Conservation (phyloP, 352 stramenopile species). For the Phytophthora sansomeana region DNA sequence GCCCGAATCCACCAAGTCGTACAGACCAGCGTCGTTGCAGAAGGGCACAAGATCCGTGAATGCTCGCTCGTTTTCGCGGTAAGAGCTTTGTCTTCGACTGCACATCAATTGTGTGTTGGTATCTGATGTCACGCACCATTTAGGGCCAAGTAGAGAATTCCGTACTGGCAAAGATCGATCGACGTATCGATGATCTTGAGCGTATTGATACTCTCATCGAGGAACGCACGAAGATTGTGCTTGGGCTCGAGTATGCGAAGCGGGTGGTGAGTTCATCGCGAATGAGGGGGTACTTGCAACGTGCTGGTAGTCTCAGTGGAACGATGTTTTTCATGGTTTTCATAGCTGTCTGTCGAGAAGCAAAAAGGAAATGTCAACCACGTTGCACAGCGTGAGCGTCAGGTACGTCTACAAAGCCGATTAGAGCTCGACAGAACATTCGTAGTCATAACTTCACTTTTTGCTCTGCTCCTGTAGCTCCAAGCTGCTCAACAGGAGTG, state of each 20-base stretch:
- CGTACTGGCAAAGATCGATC: constrained; percentile 55
- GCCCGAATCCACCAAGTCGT: constrained; percentile 16
- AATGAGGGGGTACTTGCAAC: neutral
- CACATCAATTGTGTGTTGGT: neutral
- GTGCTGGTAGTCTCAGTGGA: neutral
- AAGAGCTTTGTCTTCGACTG: constrained; percentile 5
- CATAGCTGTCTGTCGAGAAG: constrained; percentile 58
- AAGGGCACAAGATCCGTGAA: constrained; percentile 34
- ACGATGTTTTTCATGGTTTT: neutral
- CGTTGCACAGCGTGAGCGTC: constrained; percentile 63
- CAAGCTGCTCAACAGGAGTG: constrained; percentile 43
- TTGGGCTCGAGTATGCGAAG: constrained; percentile 80
- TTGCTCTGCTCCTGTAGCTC: constrained; percentile 30
- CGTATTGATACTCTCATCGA: constrained; percentile 48
- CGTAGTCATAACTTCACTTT: neutral
- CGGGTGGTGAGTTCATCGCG: constrained; percentile 45
- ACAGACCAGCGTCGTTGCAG: constrained; percentile 10
- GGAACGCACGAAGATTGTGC: constrained; percentile 57
- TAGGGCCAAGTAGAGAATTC: constrained; percentile 52
- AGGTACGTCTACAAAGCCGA: constrained; percentile 40
- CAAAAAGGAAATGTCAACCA: constrained; percentile 68
- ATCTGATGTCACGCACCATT: neutral
- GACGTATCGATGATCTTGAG: constrained; percentile 46
- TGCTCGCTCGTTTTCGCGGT: constrained; percentile 34
- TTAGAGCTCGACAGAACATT: neutral